Percentiles rank a stretch among this genome's conserved stretches.
These are phyloP conservation scores for Olyra latifolia DNA, from an alignment of 176 grass and related monocot species.

Conservation along the genomic window DNA sequence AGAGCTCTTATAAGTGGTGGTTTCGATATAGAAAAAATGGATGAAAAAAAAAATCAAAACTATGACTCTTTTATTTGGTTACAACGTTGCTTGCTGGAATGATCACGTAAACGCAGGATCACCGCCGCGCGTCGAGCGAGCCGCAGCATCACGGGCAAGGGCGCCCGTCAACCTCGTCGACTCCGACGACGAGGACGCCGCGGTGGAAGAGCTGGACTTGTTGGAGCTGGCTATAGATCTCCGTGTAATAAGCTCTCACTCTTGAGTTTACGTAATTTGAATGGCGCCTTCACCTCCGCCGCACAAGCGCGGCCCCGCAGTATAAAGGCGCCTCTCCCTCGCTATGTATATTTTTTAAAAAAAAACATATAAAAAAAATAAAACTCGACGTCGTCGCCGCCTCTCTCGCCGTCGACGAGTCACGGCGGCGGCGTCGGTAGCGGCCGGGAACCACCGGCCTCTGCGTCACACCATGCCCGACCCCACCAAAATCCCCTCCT, in stretches of 20 bases:
- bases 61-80: too few species aligned
- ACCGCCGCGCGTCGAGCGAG: background rate
- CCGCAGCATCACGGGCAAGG: background rate
- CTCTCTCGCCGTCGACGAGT: conserved; percentile 47
- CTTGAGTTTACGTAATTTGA: accelerated
- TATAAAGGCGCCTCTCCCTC: conserved; percentile 31
- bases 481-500: conserved; percentile 37
- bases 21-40: too few species aligned
- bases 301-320: background rate
- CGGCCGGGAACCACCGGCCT: background rate
- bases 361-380: conserved; percentile 26
- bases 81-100: too few species aligned
- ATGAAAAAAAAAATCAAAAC: too few species aligned
- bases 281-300: background rate
- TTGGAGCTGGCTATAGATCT: conserved; percentile 50
- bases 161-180: conserved; percentile 43
- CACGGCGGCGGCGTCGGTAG: conserved; percentile 41
- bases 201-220: conserved; percentile 36
- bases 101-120: too few species aligned
- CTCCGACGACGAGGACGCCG: conserved; percentile 27
- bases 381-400: conserved; percentile 38
- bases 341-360: conserved; percentile 25
- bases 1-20: too few species aligned
- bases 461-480: conserved; percentile 39
- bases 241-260: too few species aligned